Base-by-base conservation (phyloP, 352 stramenopile species). In the Pythium myriotylum region DNA sequence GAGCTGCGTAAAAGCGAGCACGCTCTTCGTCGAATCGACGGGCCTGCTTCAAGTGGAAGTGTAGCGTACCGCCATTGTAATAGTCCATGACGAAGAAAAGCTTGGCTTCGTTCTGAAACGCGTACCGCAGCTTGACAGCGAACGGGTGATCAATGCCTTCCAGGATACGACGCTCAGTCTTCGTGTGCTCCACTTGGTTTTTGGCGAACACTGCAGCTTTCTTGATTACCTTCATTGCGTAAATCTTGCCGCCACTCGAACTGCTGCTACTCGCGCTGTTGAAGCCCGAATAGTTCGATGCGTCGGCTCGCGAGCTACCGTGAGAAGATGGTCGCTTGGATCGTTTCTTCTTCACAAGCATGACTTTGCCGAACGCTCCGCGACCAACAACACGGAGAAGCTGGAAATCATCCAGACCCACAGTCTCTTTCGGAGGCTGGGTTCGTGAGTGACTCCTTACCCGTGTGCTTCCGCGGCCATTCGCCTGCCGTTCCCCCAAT, bases 351-450 rank as follows among this genome's bases (percentile, higher is more conserved):
- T 81, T 72, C 7, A 96, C 89, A 26, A 95, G 62, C 78, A 97
- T 92, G 13, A 99, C 96, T 62, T 98, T 98, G 19, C 96, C 96
- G 69, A 98, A 99, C 1, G 94, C 94, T 26, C 97, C 97, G 67
- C 98, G 96, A 4, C 98, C 98, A 14, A 99, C 96, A 3, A 99
- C 96, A 23, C 93, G 96, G 22, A 99, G 77, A 3, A 99, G 70
- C 59, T 99, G 89, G 72, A 99, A 99, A 64, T 99, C 97, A 33
- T 97, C 91, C 17, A 98, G 88, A 3, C 68, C 81, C 43, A 96
- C 63, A 2, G 73, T 71, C 24, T 86, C 80, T 45, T 90, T 77
- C 51, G 79, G 33, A 7, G 65, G 71, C 24, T 24, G 14, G 23
- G 37, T 14, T 10, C 50, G 40, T 12, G 58, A 65, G 19, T 59